phyloP scores from a whole-genome alignment of 2,329 filamentous ascomycete genomes.

The Amauroascus niger region DNA sequence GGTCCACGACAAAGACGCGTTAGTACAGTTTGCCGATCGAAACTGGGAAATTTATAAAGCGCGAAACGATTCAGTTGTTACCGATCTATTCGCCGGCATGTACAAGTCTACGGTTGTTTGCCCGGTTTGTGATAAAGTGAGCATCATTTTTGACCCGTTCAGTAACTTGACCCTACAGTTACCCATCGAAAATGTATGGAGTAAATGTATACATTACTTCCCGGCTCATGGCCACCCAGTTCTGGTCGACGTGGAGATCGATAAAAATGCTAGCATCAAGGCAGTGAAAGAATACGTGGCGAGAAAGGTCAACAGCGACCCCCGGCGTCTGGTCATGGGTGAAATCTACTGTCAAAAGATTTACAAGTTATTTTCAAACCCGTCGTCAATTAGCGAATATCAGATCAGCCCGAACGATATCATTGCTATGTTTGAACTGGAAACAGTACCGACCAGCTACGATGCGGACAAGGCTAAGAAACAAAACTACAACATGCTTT shows the following conservation, averaged over 20 bases:
- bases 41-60: slow-evolving; percentile 88
- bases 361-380: slow-evolving; percentile 75
- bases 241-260: slow-evolving; percentile 64
- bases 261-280: slow-evolving; percentile 54
- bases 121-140: slow-evolving; percentile 83
- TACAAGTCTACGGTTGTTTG: slow-evolving; percentile 97
- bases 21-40: slow-evolving; percentile 73
- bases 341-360: slow-evolving; percentile 79
- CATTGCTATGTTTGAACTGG: slow-evolving; percentile 66
- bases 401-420: slow-evolving; percentile 54
- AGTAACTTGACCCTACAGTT: slow-evolving; percentile 87
- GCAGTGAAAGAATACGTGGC: slow-evolving; percentile 44
- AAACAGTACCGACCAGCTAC: slow-evolving; percentile 68
- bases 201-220: slow-evolving; percentile 63
- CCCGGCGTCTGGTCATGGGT: slow-evolving; percentile 59
- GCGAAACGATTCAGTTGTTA: slow-evolving; percentile 89
- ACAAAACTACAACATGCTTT: slow-evolving; percentile 21
- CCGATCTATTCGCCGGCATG: slow-evolving; percentile 91
- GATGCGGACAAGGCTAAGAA: slow-evolving; percentile 46
- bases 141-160: slow-evolving; percentile 97
- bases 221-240: slow-evolving; percentile 64
- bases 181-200: slow-evolving; percentile 76
- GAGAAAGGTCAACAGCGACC: slow-evolving; percentile 42
- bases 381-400: slow-evolving; percentile 57
- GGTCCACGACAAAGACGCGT: slow-evolving; percentile 69